Conservation (phyloP, 768 basidiomycete genomes). For the Pholiota molesta region DNA sequence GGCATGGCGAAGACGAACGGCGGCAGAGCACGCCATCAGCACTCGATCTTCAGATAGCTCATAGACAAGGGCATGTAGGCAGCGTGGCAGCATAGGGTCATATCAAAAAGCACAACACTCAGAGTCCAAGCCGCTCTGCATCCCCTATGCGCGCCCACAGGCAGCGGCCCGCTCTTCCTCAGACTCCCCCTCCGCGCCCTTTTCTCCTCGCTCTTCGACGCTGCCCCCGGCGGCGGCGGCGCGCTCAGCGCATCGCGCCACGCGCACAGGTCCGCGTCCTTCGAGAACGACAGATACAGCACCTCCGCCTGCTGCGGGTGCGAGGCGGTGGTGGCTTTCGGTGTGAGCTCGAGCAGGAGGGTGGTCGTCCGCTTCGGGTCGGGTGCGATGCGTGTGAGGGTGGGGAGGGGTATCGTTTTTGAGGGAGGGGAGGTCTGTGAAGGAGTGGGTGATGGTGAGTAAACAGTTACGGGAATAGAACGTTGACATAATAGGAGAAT, state of each 20-base stretch:
- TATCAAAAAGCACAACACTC: neutral
- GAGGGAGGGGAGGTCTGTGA: slow-evolving; percentile 26
- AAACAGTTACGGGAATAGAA: no score
- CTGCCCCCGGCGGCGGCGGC: slow-evolving; percentile 11
- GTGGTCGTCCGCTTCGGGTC: slow-evolving; percentile 29
- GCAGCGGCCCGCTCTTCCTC: slow-evolving; percentile 21
- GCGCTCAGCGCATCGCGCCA: slow-evolving; percentile 36
- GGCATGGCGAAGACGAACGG: no score
- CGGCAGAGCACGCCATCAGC: no score
- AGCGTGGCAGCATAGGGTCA: neutral
- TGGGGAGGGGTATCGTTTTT: slow-evolving; percentile 26
- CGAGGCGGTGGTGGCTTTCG: no score
- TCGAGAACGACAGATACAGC: slow-evolving; percentile 31
- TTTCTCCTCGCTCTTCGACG: no score
- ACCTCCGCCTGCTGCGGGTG: slow-evolving; percentile 24
- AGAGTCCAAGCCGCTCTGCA: no score
- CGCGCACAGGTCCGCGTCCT: slow-evolving; percentile 29
- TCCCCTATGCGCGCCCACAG: neutral
- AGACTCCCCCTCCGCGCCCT: slow-evolving; percentile 16
- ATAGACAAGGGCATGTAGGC: neutral
- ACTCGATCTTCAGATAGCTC: no score
- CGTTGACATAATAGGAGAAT: no score
- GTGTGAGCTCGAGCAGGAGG: slow-evolving; percentile 26
- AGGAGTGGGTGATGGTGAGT: neutral
- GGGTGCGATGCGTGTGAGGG: slow-evolving; percentile 29